These are phyloP conservation scores for Penicillium sp. DNA, from an alignment of 2,329 filamentous ascomycete genomes.

Conservation along the genomic window DNA sequence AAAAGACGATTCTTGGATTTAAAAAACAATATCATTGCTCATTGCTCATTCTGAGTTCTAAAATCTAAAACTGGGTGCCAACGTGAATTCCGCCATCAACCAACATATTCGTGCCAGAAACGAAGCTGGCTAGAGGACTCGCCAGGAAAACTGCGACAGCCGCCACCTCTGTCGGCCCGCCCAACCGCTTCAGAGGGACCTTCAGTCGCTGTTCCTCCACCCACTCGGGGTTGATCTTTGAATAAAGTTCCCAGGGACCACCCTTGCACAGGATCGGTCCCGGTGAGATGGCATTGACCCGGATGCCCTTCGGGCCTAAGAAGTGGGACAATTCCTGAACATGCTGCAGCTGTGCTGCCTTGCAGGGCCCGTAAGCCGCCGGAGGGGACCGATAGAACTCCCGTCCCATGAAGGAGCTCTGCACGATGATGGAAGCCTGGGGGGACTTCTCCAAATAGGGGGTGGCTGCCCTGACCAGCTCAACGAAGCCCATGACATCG, in stretches of 20 bases:
- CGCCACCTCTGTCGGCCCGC: background rate
- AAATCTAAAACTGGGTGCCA: background rate
- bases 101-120: background rate
- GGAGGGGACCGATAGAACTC: slow-evolving; percentile 23
- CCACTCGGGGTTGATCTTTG: background rate
- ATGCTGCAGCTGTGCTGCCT: slow-evolving; percentile 23
- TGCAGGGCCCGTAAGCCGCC: slow-evolving; percentile 22
- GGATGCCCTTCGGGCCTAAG: background rate
- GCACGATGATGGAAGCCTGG: background rate
- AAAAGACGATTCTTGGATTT: background rate
- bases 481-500: background rate
- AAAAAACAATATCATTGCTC: background rate
- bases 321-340: slow-evolving; percentile 19
- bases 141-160: background rate
- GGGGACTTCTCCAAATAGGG: background rate
- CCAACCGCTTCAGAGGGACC: background rate
- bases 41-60: background rate
- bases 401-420: slow-evolving; percentile 37
- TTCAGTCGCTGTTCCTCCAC: background rate
- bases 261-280: background rate
- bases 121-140: background rate
- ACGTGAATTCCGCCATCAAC: background rate
- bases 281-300: background rate
- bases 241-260: background rate
- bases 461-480: background rate